phyloP scores from a whole-genome alignment of 208 protist genomes.

The Jaenimonas drosophilae region DNA sequence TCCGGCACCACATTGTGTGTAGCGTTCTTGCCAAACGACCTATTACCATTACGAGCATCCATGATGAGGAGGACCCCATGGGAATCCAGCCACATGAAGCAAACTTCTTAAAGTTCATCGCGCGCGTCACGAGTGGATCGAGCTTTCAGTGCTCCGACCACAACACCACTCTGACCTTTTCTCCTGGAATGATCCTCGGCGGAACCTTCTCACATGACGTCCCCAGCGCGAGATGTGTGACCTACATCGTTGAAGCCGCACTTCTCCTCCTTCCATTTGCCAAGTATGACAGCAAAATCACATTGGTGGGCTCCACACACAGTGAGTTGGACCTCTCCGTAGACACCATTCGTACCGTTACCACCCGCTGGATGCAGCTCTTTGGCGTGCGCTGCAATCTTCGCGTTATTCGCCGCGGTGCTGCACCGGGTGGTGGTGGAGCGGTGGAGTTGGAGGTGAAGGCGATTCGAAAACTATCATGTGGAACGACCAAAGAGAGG shows the following conservation, averaged over 20 bases:
- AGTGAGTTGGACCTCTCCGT: conserved; percentile 76
- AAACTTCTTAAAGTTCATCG: conserved; percentile 91
- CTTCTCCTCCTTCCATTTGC: conserved; percentile 84
- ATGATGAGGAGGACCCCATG: conserved; percentile 54
- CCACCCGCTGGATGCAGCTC: conserved; percentile 72
- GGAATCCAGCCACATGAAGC: conserved; percentile 73
- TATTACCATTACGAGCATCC: conserved; percentile 55
- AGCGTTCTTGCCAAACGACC: conserved; percentile 72
- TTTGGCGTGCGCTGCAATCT: conserved; percentile 80
- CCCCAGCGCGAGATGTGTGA: conserved; percentile 60
- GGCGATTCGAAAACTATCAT: conserved; percentile 60
- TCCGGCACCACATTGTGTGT: conserved; percentile 83
- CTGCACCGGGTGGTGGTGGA: conserved; percentile 73
- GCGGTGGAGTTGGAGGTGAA: conserved; percentile 74
- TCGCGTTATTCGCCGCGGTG: conserved; percentile 79
- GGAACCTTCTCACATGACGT: conserved; percentile 86
- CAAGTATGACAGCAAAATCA: conserved; percentile 83
- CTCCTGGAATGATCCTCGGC: conserved; percentile 87
- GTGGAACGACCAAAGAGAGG: conserved; percentile 48
- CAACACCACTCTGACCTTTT: conserved; percentile 73
- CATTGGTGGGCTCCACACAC: conserved; percentile 81
- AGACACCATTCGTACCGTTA: conserved; percentile 87
- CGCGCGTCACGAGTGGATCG: conserved; percentile 83
- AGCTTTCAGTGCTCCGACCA: conserved; percentile 57
- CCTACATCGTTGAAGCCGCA: conserved; percentile 80